A percentile compares a stretch with the other conserved stretches of the same genome.
Evolutionary conservation across 192 early-diverging fungal genomes (phyloP).

Genomic region (Gonapodya sp.): DNA sequence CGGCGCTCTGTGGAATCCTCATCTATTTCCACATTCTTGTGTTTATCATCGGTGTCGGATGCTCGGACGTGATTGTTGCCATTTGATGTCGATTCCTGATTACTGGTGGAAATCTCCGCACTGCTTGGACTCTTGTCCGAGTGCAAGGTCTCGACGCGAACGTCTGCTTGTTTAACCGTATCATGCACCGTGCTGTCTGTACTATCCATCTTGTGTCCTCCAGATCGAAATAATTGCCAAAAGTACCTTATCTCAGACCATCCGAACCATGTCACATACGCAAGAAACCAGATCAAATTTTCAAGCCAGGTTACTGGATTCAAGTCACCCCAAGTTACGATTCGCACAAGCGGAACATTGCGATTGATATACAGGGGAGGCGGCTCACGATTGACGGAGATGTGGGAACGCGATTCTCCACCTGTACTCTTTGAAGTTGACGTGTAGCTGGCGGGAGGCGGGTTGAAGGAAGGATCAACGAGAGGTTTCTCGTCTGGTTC

Average conservation of each 20-base stretch:
- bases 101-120: neutral
- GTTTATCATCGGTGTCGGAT: neutral
- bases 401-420: neutral
- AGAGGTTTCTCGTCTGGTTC: neutral
- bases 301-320: conserved; percentile 4
- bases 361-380: neutral
- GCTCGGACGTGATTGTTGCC: neutral
- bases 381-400: neutral
- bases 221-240: neutral
- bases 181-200: neutral
- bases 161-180: conserved; percentile 12
- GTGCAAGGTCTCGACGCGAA: neutral
- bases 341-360: neutral
- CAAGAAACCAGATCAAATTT: neutral
- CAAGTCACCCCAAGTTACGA: neutral
- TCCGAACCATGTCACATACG: neutral
- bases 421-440: neutral
- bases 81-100: conserved; percentile 15
- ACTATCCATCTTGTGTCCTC: neutral
- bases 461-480: neutral
- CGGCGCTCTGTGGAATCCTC: neutral
- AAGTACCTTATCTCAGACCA: neutral
- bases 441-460: neutral
- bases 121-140: neutral
- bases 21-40: neutral